Conservation (phyloP, 2,329 filamentous ascomycete species). For the Stagonosporopsis chrysanthemi region DNA sequence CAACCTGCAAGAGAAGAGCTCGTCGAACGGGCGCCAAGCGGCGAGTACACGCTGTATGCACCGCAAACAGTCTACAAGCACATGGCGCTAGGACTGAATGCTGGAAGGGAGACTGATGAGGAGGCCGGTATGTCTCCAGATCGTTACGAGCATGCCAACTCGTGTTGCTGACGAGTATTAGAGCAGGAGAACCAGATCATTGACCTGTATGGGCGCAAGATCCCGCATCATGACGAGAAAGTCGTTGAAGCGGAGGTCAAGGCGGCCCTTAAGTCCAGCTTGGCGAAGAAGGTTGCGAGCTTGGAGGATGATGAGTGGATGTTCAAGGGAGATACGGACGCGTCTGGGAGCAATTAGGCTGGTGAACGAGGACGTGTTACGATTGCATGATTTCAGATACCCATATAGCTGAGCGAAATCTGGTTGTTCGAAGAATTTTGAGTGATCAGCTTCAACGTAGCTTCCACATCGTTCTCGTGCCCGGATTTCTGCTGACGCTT, state of each 20-base stretch:
- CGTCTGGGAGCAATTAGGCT: constrained; percentile 19
- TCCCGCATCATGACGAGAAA: constrained; percentile 39
- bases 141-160: background rate
- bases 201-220: constrained; percentile 41
- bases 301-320: constrained; percentile 90
- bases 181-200: constrained; percentile 47
- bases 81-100: constrained; percentile 27
- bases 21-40: constrained; percentile 58
- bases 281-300: constrained; percentile 74
- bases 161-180: constrained; percentile 6
- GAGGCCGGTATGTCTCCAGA: constrained; percentile 34
- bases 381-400: constrained; percentile 15
- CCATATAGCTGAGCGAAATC: constrained; percentile 1
- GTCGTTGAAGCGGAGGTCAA: constrained; percentile 53
- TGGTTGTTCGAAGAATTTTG: background rate
- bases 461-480: too few species aligned
- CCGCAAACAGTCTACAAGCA: constrained; percentile 36
- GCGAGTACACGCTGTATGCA: constrained; percentile 54
- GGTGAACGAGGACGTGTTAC: background rate
- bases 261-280: constrained; percentile 65
- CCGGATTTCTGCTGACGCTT: background rate
- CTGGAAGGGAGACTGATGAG: constrained; percentile 36
- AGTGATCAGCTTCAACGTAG: background rate
- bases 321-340: constrained; percentile 71
- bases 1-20: constrained; percentile 52